Percentiles rank a stretch among this genome's conserved stretches.
Conservation (phyloP, 306 rosid genomes). For the Inga leiocalycina region DNA sequence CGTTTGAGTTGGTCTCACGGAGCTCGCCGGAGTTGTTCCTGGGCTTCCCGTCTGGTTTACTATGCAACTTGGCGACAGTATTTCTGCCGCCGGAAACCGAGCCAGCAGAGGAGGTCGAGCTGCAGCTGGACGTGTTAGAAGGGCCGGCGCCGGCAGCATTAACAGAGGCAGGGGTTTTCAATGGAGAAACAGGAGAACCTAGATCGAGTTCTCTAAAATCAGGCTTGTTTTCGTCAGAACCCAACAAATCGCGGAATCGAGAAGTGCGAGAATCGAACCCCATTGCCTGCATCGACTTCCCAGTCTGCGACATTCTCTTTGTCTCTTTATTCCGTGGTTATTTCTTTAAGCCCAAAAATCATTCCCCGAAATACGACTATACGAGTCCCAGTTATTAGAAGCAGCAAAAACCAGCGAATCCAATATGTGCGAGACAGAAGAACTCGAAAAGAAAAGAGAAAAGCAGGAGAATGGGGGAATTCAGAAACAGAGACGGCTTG, state of each 20-base stretch:
- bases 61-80: constrained; percentile 35
- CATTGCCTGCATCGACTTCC: constrained; percentile 51
- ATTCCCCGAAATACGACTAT: not conserved
- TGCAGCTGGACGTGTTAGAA: constrained; percentile 37
- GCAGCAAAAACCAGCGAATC: not conserved
- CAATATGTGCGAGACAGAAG: not conserved
- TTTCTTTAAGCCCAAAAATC: not conserved
- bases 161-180: constrained; percentile 34
- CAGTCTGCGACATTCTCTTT: constrained; percentile 43
- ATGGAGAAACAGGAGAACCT: constrained; percentile 60
- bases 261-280: constrained; percentile 51
- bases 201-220: constrained; percentile 73
- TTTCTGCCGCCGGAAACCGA: constrained; percentile 48
- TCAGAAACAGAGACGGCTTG: not conserved
- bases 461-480: not conserved
- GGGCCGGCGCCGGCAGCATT: constrained; percentile 12
- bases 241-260: constrained; percentile 47
- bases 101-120: constrained; percentile 64
- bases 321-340: not conserved
- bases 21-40: constrained; percentile 56
- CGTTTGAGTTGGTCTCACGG: constrained; percentile 45
- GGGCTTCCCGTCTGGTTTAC: constrained; percentile 43
- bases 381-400: not conserved
- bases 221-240: constrained; percentile 55
- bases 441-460: not conserved